Percentiles rank a stretch among this genome's conserved stretches.
phyloP scores from a whole-genome alignment of 768 basidiomycete genomes.

The Chalciporus chontae region DNA sequence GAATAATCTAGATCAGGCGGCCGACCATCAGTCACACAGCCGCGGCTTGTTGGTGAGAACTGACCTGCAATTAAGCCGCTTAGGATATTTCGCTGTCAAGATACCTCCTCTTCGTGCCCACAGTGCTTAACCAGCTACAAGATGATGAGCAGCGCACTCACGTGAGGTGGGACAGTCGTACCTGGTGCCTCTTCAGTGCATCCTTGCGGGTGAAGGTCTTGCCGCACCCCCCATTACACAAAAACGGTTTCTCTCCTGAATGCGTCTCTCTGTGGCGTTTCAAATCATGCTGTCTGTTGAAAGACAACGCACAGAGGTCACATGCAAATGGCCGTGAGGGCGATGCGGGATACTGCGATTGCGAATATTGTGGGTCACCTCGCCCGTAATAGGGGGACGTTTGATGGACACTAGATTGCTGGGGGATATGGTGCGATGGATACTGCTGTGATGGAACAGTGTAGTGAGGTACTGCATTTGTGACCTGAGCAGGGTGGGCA shows the following conservation, averaged over 20 bases:
- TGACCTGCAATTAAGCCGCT: slow-evolving; percentile 13
- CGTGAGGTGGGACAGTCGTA: slow-evolving; percentile 26
- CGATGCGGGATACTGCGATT: slow-evolving; percentile 53
- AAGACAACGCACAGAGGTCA: slow-evolving; percentile 74
- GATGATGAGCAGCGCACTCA: slow-evolving; percentile 14
- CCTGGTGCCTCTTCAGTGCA: slow-evolving; percentile 84
- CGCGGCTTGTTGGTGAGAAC: slow-evolving; percentile 11
- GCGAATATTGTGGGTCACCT: slow-evolving; percentile 19
- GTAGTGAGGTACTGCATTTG: slow-evolving; percentile 32
- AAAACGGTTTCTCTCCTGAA: slow-evolving; percentile 80
- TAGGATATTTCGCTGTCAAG: slow-evolving; percentile 21
- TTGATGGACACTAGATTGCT: slow-evolving; percentile 14
- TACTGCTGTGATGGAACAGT: slow-evolving; percentile 28
- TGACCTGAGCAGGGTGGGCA: slow-evolving; percentile 31
- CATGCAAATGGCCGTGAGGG: slow-evolving; percentile 62
- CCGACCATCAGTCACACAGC: slow-evolving; percentile 19
- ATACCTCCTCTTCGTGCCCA: slow-evolving; percentile 58
- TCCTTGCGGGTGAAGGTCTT: slow-evolving; percentile 88
- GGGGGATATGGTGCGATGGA: slow-evolving; percentile 18
- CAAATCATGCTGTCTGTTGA: slow-evolving; percentile 82
- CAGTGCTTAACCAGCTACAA: slow-evolving; percentile 73
- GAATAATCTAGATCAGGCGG: slow-evolving; percentile 14
- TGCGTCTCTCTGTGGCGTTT: slow-evolving; percentile 84
- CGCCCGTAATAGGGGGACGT: slow-evolving; percentile 38
- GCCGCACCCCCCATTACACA: slow-evolving; percentile 80